phyloP scores from a whole-genome alignment of 257 asterid genomes.

The Marsdenia floribunda region DNA sequence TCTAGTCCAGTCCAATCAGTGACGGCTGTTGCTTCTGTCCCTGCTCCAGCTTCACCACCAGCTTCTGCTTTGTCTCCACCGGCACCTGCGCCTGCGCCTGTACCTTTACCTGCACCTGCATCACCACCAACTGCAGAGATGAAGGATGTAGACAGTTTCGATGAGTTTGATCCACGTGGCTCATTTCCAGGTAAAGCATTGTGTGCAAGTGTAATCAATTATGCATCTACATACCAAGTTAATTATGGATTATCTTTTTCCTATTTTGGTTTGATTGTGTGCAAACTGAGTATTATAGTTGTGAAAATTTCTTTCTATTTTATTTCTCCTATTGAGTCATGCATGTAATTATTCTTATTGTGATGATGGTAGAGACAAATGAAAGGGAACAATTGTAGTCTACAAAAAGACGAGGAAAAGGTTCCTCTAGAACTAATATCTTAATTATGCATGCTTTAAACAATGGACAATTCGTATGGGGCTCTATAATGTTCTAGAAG shows the following conservation, averaged over 20 bases:
- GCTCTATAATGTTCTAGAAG: not conserved
- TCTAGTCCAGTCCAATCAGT: constrained; percentile 49
- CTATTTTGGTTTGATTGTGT: not conserved
- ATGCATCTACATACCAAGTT: not conserved
- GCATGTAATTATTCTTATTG: not conserved
- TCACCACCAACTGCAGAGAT: constrained; percentile 35
- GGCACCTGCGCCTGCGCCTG: constrained; percentile 44
- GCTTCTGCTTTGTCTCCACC: constrained; percentile 36
- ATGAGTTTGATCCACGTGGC: constrained; percentile 96
- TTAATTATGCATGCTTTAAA: not conserved
- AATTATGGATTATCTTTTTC: not conserved
- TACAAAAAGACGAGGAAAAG: not conserved
- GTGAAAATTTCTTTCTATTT: not conserved
- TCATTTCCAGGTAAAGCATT: constrained; percentile 56
- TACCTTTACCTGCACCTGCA: constrained; percentile 42
- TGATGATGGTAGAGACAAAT: not conserved
- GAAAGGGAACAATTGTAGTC: not conserved
- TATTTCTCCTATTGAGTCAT: not conserved
- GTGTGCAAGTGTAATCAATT: not conserved
- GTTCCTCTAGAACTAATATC: not conserved
- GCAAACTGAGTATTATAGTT: not conserved
- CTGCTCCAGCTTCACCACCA: constrained; percentile 48
- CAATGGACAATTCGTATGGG: not conserved
- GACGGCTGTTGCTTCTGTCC: constrained; percentile 32
- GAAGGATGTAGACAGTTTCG: constrained; percentile 57